Base-by-base conservation (phyloP, 495 filamentous ascomycete species). In the Hypoxylon crocopeplum region DNA sequence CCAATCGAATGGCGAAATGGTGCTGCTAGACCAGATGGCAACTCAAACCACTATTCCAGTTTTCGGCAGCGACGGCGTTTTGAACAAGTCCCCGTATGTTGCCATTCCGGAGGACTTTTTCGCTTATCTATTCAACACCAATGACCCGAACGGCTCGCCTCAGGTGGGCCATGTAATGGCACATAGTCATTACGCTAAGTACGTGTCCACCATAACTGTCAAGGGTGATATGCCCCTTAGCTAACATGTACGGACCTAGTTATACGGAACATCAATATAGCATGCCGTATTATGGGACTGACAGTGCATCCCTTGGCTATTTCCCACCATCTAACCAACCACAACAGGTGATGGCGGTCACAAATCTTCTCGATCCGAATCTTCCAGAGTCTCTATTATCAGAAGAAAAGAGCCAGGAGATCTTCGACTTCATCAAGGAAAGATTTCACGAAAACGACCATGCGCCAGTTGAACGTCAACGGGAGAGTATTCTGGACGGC, bases 21-120 rank as follows among this genome's bases (percentile, higher is more conserved):
- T 83, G 66, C 63, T 82, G 17, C 77, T 92, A 33, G 90, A 91
- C 55, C 82, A 86, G 41, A 84, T 87, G 74, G 79, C 83, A 39
- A 80, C 83, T 57, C 78, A 82, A 27, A 88, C 85, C 65, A 85
- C 88, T 7, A 87, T 94, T 64, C 90, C 93, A 6, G 85, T 95
- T 20, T 96, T 95, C 72, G 91, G 90, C 11, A 85, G 81, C 25
- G 91, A 97, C 49, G 86, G 84, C 11, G 58, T 84, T 52, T 79
- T 91, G 56, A 91, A 87, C 58, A 87, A 92, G 41, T 97, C 93
- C 4, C 93, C 94, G 8, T 92, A 89, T 64, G 75, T 85, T 39
- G 87, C 87, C 13, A 91, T 96, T 77, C 88, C 91, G 6, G 93
- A 96, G 64, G 92, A 96, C 69, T 97, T 97, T 71, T 86, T 93